Percentiles rank a stretch among this genome's conserved stretches.
phyloP scores from a whole-genome alignment of 169 alveolate species.

The Eimeria maxima region DNA sequence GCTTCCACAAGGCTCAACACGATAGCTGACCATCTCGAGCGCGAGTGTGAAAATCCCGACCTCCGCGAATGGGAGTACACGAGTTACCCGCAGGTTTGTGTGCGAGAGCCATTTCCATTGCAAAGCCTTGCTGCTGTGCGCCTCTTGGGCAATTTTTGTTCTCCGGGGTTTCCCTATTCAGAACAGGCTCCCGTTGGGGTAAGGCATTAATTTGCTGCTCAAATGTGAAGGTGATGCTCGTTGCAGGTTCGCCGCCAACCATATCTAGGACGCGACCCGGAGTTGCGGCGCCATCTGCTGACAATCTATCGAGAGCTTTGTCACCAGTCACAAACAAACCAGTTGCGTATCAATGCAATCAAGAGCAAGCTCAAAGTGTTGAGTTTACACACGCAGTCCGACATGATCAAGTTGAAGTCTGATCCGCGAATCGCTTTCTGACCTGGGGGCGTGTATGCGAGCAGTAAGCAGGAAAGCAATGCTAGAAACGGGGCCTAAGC shows the following conservation, averaged over 20 bases:
- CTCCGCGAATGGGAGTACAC: conserved; percentile 82
- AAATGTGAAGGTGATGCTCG: background rate
- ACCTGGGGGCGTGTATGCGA: background rate
- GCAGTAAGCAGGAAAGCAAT: background rate
- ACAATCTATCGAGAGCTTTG: conserved; percentile 61
- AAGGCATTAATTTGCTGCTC: background rate
- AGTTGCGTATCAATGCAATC: conserved; percentile 64
- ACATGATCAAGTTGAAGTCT: conserved; percentile 76
- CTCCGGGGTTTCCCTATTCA: background rate
- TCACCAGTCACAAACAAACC: conserved; percentile 75
- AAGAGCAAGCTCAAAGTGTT: conserved; percentile 76
- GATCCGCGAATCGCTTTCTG: conserved; percentile 79
- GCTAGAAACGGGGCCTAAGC: background rate
- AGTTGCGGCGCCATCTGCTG: conserved; percentile 69
- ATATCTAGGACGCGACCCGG: conserved; percentile 49
- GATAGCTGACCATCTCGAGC: conserved; percentile 66
- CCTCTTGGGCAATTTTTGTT: background rate
- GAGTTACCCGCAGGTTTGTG: conserved; percentile 66
- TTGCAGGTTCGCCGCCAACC: conserved; percentile 79
- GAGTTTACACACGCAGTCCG: conserved; percentile 73
- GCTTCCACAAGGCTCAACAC: conserved; percentile 74
- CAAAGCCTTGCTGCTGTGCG: background rate
- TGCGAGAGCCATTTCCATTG: background rate
- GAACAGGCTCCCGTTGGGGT: background rate
- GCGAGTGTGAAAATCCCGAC: conserved; percentile 73